phyloP scores from a whole-genome alignment of 1,284 basidiomycete genomes.

The Butyriboletus appendiculatus region DNA sequence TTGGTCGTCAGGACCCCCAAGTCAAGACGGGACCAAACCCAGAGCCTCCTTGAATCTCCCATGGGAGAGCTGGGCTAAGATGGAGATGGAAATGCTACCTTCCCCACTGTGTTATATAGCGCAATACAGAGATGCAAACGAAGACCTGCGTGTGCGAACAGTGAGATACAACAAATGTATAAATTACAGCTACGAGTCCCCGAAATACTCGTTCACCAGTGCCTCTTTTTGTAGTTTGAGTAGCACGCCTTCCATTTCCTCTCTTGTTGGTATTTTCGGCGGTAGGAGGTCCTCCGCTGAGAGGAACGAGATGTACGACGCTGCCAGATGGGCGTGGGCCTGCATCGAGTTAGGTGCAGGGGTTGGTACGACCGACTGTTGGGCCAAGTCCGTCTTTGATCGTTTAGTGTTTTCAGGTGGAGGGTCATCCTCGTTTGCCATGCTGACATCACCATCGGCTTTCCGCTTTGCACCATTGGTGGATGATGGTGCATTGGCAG shows the following conservation, averaged over 20 bases:
- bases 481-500: constrained; percentile 7
- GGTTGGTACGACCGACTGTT: constrained; percentile 11
- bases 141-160: neutral
- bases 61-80: constrained; percentile 18
- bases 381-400: constrained; percentile 15
- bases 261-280: constrained; percentile 72
- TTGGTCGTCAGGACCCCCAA: constrained; percentile 53
- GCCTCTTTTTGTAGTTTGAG: constrained; percentile 81
- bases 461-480: constrained; percentile 50
- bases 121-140: neutral
- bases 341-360: constrained; percentile 34
- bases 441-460: constrained; percentile 46
- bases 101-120: neutral
- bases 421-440: constrained; percentile 18
- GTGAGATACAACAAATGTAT: constrained; percentile 12
- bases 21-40: constrained; percentile 25
- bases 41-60: constrained; percentile 18
- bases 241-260: constrained; percentile 81
- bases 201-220: constrained; percentile 80
- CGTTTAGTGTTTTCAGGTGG: constrained; percentile 22
- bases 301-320: constrained; percentile 77
- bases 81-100: neutral
- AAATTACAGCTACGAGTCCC: constrained; percentile 30
- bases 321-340: constrained; percentile 57
- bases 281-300: constrained; percentile 69